Percentiles rank a stretch among this genome's conserved stretches.
Evolutionary conservation across 139 green algal species (phyloP).

Genomic region (Chlorella sp.): DNA sequence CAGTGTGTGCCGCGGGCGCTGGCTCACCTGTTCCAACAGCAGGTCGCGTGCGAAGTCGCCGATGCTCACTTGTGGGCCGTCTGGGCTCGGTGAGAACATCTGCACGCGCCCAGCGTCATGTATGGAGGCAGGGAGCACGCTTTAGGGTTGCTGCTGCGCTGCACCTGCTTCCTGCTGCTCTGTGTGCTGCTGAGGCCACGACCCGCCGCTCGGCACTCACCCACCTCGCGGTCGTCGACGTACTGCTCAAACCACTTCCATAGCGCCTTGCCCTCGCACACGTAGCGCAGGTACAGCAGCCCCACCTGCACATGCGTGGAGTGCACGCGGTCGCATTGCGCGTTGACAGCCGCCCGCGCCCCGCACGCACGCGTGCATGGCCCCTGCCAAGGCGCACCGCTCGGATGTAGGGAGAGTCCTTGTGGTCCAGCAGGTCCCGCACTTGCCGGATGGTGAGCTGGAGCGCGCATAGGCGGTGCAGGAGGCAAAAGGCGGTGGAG

Average conservation of each 20-base stretch:
- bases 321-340: background rate
- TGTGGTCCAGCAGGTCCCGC: conserved; percentile 71
- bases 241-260: conserved; percentile 84
- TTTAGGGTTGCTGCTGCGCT: too few species aligned
- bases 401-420: conserved; percentile 92
- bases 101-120: too few species aligned
- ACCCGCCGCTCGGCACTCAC: too few species aligned
- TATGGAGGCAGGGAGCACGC: too few species aligned
- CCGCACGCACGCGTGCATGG: background rate
- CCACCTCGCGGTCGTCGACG: conserved; percentile 76
- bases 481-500: conserved; percentile 89
- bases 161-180: too few species aligned
- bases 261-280: conserved; percentile 73
- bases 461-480: conserved; percentile 80
- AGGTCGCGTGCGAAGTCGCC: conserved; percentile 83
- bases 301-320: conserved; percentile 58
- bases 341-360: background rate
- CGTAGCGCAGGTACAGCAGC: conserved; percentile 92
- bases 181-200: too few species aligned
- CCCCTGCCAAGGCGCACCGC: conserved; percentile 55
- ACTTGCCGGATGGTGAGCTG: conserved; percentile 59
- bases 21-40: conserved; percentile 79
- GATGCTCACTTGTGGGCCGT: too few species aligned
- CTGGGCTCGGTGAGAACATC: too few species aligned
- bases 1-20: too few species aligned